A percentile compares a stretch with the other conserved stretches of the same genome.
These are phyloP conservation scores for Schizochytrium sp. DNA, from an alignment of 108 stramenopile genomes.

Conservation along the genomic window DNA sequence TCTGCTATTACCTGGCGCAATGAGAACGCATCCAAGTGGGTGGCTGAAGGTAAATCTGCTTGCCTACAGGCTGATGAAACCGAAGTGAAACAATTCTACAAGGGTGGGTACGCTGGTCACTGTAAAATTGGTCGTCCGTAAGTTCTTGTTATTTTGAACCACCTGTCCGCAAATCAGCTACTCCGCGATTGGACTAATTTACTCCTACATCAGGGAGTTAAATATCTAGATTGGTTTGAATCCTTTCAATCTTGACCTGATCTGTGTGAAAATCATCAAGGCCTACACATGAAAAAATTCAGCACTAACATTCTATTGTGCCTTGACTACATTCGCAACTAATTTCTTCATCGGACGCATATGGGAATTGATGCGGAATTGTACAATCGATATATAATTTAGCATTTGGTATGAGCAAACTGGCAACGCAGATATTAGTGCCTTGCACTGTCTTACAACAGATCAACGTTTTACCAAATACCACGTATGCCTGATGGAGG, in stretches of 20 bases:
- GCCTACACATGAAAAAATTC: no score
- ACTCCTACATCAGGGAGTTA: not conserved
- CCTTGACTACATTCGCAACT: not conserved
- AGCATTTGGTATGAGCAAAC: constrained; percentile 62
- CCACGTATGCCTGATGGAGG: constrained; percentile 63
- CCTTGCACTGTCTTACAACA: constrained; percentile 33
- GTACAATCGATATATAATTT: not conserved
- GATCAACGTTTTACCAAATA: not conserved
- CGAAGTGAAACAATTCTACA: constrained; percentile 58
- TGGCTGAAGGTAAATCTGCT: constrained; percentile 35
- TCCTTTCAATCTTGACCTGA: no score
- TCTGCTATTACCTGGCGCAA: not conserved
- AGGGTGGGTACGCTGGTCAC: not conserved
- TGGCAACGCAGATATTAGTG: constrained; percentile 43
- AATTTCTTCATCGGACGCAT: not conserved
- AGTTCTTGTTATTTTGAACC: not conserved
- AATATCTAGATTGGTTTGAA: not conserved
- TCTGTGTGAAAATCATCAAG: no score
- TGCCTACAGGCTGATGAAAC: constrained; percentile 26
- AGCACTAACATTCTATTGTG: not conserved
- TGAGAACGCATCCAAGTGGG: constrained; percentile 2
- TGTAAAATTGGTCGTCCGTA: constrained; percentile 36
- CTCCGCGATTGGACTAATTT: not conserved
- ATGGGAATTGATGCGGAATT: not conserved
- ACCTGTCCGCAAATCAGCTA: not conserved